Evolutionary conservation across 148 eudicot genomes (phyloP).

Genomic region (Chenopodium suecicum): DNA sequence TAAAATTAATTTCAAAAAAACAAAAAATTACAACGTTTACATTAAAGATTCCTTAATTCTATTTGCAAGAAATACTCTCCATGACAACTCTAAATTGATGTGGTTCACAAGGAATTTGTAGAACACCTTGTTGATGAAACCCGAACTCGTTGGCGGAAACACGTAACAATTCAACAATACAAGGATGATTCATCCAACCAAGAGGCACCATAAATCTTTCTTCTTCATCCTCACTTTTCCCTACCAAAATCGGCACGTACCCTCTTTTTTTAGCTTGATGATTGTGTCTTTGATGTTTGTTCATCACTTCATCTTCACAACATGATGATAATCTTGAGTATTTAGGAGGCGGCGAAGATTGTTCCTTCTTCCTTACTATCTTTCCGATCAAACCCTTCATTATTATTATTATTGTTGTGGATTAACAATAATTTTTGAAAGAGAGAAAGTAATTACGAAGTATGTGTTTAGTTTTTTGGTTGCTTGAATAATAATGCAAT

Average conservation of each 20-base stretch:
- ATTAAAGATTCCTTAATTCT: no score
- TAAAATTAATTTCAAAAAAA: no score
- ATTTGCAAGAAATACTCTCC: neutral
- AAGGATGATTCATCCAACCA: conserved; percentile 20
- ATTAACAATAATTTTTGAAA: no score
- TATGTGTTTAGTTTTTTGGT: no score
- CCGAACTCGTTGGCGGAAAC: conserved; percentile 16
- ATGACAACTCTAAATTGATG: conserved; percentile 11
- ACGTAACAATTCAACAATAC: conserved; percentile 13
- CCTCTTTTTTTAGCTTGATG: neutral
- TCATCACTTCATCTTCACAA: no score
- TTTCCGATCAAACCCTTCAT: conserved; percentile 18
- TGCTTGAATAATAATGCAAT: no score
- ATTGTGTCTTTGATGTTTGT: no score
- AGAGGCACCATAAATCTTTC: conserved; percentile 28
- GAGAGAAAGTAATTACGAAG: no score
- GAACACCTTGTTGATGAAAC: conserved; percentile 20
- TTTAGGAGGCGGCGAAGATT: neutral
- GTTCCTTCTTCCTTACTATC: conserved; percentile 19
- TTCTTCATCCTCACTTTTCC: conserved; percentile 15
- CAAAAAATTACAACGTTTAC: no score
- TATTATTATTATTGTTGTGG: neutral
- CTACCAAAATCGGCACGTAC: conserved; percentile 24
- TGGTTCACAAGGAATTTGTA: conserved; percentile 25
- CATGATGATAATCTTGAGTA: no score